Percentiles rank a stretch among this genome's conserved stretches.
Conservation (phyloP, 2,329 filamentous ascomycete species). For the Lachnellula occidentalis region DNA sequence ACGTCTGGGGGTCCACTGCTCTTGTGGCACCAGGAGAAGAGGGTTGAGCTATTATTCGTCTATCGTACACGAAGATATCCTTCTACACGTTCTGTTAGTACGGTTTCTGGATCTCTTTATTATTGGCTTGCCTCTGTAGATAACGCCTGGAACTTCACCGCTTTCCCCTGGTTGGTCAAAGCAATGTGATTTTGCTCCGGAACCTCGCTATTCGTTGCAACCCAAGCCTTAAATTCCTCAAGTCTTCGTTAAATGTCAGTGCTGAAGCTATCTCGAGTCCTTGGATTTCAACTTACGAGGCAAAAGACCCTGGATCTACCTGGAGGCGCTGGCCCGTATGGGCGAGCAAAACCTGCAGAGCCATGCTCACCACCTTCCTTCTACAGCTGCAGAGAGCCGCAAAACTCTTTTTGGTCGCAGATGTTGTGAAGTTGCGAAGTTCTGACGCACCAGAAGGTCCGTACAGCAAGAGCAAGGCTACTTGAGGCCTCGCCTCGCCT, state of each 20-base stretch:
- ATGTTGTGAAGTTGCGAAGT: slow-evolving; percentile 4
- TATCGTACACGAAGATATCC: slow-evolving; percentile 90
- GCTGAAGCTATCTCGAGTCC: not conserved
- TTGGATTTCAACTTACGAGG: slow-evolving; percentile 49
- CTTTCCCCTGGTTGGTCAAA: slow-evolving; percentile 68
- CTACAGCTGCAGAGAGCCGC: slow-evolving; percentile 26
- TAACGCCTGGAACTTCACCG: slow-evolving; percentile 56
- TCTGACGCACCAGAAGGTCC: slow-evolving; percentile 2
- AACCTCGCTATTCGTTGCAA: slow-evolving; percentile 69
- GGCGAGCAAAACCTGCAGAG: slow-evolving; percentile 84
- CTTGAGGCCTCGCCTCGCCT: slow-evolving; percentile 13
- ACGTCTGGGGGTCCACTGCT: slow-evolving; percentile 42
- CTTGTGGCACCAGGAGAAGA: slow-evolving; percentile 42
- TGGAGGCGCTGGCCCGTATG: slow-evolving; percentile 84
- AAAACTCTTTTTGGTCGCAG: slow-evolving; percentile 14
- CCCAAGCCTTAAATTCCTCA: slow-evolving; percentile 79
- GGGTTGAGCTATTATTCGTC: slow-evolving; percentile 63
- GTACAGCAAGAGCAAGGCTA: slow-evolving; percentile 22
- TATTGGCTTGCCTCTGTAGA: slow-evolving; percentile 62
- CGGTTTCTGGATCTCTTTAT: not conserved
- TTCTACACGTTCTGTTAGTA: slow-evolving; percentile 45
- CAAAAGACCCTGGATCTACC: slow-evolving; percentile 70
- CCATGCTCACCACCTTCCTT: slow-evolving; percentile 54
- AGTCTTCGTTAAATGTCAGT: slow-evolving; percentile 46
- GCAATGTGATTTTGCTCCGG: slow-evolving; percentile 75